Evolutionary conservation across 495 filamentous ascomycete genomes (phyloP).

Genomic region (Penicillium arizonense): DNA sequence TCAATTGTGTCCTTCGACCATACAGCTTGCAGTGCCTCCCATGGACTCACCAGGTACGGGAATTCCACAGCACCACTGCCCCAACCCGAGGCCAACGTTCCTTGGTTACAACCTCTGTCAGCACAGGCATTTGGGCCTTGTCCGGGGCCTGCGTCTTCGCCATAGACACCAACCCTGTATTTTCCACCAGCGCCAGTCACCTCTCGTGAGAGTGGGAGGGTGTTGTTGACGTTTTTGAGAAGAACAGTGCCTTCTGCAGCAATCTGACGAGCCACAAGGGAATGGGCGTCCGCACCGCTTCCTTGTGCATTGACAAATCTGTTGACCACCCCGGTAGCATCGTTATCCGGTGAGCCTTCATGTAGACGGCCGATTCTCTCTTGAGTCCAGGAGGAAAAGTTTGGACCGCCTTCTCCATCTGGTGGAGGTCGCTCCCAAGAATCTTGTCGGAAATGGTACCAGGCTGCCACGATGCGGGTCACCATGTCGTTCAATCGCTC

Average conservation of each 20-base stretch:
- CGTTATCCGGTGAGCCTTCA: conserved; percentile 58
- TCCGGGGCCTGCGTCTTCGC: conserved; percentile 74
- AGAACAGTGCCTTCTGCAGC: conserved; percentile 84
- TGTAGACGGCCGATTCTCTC: conserved; percentile 64
- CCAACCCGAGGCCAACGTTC: conserved; percentile 85
- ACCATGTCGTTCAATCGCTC: conserved; percentile 91
- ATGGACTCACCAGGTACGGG: conserved; percentile 73
- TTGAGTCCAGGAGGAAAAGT: conserved; percentile 89
- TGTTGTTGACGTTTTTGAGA: conserved; percentile 69
- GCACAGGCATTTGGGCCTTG: conserved; percentile 72
- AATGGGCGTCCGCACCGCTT: conserved; percentile 61
- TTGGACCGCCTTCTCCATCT: conserved; percentile 69
- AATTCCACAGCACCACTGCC: conserved; percentile 88
- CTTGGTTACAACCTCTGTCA: conserved; percentile 78
- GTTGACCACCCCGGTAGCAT: conserved; percentile 65
- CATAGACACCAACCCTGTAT: conserved; percentile 72
- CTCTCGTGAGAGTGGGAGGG: conserved; percentile 61
- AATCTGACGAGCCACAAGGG: conserved; percentile 64
- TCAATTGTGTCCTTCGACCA: conserved; percentile 61
- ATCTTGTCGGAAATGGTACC: conserved; percentile 90
- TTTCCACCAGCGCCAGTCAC: conserved; percentile 40
- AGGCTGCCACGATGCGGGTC: conserved; percentile 83
- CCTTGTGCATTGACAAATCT: conserved; percentile 70
- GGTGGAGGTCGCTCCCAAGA: conserved; percentile 53
- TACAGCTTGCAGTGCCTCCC: conserved; percentile 59